phyloP scores from a whole-genome alignment of 306 rosid species.

The Prunus mira region DNA sequence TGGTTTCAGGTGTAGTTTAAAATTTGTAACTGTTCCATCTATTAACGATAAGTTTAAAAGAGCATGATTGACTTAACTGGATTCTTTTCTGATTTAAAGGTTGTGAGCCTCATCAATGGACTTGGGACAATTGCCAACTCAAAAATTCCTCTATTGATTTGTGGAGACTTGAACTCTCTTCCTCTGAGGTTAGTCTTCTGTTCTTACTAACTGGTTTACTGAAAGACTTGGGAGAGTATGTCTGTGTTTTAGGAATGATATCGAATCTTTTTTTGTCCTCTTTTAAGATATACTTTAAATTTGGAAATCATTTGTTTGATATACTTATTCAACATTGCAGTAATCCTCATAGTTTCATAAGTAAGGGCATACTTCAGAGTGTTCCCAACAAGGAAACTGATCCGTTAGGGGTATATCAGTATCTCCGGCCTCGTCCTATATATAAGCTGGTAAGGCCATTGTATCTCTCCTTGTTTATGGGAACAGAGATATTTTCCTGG shows the following conservation, averaged over 20 bases:
- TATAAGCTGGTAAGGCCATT: slow-evolving; percentile 26
- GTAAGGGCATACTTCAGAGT: background rate
- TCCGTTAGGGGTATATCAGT: slow-evolving; percentile 18
- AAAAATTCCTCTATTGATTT: slow-evolving; percentile 25
- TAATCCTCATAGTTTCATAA: slow-evolving; percentile 22
- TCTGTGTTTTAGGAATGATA: no score
- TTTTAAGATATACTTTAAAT: background rate
- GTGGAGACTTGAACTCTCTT: slow-evolving; percentile 31
- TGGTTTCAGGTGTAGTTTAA: slow-evolving; percentile 27
- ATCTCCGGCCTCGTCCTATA: slow-evolving; percentile 15
- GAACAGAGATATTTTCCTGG: background rate
- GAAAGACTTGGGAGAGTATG: background rate
- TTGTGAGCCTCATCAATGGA: slow-evolving; percentile 19
- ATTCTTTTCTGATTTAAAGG: slow-evolving; percentile 12
- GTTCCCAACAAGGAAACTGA: background rate
- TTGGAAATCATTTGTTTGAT: background rate
- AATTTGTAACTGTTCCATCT: slow-evolving; percentile 6
- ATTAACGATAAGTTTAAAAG: background rate
- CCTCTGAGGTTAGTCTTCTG: slow-evolving; percentile 24
- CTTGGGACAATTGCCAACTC: slow-evolving; percentile 16
- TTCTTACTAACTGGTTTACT: background rate
- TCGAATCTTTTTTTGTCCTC: background rate
- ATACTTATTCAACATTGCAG: slow-evolving; percentile 8
- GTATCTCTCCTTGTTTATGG: background rate
- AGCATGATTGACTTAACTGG: background rate